Conservation (phyloP, 805 yeast genomes). For the Metschnikowia borealis region DNA sequence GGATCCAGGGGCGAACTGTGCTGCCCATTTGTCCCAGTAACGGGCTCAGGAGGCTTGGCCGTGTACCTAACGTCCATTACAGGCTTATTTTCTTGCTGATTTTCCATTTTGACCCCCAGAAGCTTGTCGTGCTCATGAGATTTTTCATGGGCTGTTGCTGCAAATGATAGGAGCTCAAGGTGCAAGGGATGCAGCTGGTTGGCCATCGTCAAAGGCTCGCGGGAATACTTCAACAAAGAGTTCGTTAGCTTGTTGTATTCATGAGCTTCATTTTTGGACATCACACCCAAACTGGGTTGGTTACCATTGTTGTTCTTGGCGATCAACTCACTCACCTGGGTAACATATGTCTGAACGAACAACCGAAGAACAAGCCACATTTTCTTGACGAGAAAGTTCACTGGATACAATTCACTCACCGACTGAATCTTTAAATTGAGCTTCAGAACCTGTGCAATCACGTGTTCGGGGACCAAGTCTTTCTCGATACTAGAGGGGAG, state of each 20-base stretch:
- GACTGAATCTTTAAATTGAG: slow-evolving; percentile 25
- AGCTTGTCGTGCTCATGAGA: slow-evolving; percentile 3
- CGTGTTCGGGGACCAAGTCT: slow-evolving; percentile 45
- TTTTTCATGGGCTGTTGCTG: slow-evolving; percentile 16
- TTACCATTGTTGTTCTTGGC: slow-evolving; percentile 21
- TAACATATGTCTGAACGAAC: slow-evolving; percentile 58
- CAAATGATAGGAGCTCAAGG: slow-evolving; percentile 18
- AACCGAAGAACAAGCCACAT: slow-evolving; percentile 53
- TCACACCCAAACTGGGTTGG: slow-evolving; percentile 6
- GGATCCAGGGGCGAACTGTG: neutral
- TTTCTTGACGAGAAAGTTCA: slow-evolving; percentile 50
- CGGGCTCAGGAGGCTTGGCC: neutral
- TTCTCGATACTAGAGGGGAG: slow-evolving; percentile 45
- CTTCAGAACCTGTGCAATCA: slow-evolving; percentile 33
- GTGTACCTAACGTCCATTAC: neutral
- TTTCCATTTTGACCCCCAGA: neutral
- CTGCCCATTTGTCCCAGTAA: neutral
- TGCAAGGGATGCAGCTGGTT: slow-evolving; percentile 8
- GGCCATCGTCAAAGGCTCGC: neutral
- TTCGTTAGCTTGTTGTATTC: slow-evolving; percentile 20
- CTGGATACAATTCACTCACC: slow-evolving; percentile 26
- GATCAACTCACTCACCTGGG: slow-evolving; percentile 43
- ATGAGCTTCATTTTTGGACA: slow-evolving; percentile 15
- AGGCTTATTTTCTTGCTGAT: neutral
- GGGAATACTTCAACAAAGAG: slow-evolving; percentile 3